Conservation (phyloP, 495 filamentous ascomycete genomes). For the Aspergillus nanangensis region DNA sequence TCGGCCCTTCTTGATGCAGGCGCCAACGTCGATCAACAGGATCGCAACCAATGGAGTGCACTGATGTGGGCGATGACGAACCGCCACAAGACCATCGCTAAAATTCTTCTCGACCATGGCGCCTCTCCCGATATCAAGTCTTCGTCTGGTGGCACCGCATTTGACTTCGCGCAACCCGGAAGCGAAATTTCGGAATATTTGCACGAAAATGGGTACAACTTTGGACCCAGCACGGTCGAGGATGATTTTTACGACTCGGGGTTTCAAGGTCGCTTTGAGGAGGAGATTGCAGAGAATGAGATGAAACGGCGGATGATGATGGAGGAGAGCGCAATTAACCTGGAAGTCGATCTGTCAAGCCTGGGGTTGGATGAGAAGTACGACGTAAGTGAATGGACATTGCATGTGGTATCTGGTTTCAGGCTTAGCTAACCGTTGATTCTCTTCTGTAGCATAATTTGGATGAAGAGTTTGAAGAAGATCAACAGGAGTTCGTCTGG, state of each 20-base stretch:
- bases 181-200: constrained; percentile 96
- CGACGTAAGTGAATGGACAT: constrained; percentile 56
- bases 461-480: constrained; percentile 71
- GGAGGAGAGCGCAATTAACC: constrained; percentile 98
- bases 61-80: constrained; percentile 99
- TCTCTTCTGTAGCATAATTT: constrained; percentile 57
- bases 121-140: constrained; percentile 96
- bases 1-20: constrained; percentile 77
- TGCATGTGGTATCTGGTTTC: constrained; percentile 11
- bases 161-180: constrained; percentile 90
- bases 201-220: constrained; percentile 86
- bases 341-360: constrained; percentile 95
- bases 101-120: constrained; percentile 84
- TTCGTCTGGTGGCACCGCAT: constrained; percentile 87
- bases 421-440: constrained; percentile 3
- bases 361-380: constrained; percentile 94
- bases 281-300: constrained; percentile 96
- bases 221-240: constrained; percentile 79
- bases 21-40: constrained; percentile 89
- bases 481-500: constrained; percentile 97
- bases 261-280: constrained; percentile 91
- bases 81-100: constrained; percentile 90
- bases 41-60: constrained; percentile 94
- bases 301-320: constrained; percentile 99
- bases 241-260: constrained; percentile 96